Evolutionary conservation across 495 filamentous ascomycete species (phyloP).

Genomic region (Penicillium turbatum): DNA sequence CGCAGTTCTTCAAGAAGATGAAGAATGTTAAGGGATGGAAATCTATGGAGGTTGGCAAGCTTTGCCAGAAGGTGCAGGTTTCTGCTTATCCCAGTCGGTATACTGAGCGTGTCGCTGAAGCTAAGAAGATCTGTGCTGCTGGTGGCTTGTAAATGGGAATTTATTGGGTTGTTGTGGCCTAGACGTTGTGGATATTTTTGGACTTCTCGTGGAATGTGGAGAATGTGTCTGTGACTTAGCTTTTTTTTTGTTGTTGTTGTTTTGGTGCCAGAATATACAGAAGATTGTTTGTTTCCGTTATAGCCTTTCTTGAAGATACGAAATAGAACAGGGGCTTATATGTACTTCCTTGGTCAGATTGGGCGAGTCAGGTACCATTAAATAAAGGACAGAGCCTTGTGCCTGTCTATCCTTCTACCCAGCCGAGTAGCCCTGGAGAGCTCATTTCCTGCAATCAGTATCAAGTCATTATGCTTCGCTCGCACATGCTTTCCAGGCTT

Average conservation of each 20-base stretch:
- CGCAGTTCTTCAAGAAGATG: constrained; percentile 16
- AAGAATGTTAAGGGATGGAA: constrained; percentile 14
- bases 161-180: background rate
- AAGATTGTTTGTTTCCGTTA: background rate
- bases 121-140: constrained; percentile 19
- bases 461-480: too few species aligned
- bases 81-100: constrained; percentile 18
- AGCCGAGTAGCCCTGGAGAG: too few species aligned
- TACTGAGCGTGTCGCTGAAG: constrained; percentile 12
- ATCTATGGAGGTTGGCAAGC: constrained; percentile 16
- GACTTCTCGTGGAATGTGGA: background rate
- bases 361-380: too few species aligned
- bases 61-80: constrained; percentile 19
- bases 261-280: background rate
- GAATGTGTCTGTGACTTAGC: background rate
- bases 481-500: too few species aligned
- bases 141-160: constrained; percentile 11
- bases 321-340: too few species aligned
- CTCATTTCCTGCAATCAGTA: too few species aligned
- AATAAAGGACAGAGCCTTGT: too few species aligned
- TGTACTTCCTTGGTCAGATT: too few species aligned
- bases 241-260: too few species aligned
- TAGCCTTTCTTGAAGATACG: background rate
- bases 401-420: too few species aligned
- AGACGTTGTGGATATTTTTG: background rate